Conservation (phyloP, 1,284 basidiomycete species). For the Pyrrhoderma lamaoense region DNA sequence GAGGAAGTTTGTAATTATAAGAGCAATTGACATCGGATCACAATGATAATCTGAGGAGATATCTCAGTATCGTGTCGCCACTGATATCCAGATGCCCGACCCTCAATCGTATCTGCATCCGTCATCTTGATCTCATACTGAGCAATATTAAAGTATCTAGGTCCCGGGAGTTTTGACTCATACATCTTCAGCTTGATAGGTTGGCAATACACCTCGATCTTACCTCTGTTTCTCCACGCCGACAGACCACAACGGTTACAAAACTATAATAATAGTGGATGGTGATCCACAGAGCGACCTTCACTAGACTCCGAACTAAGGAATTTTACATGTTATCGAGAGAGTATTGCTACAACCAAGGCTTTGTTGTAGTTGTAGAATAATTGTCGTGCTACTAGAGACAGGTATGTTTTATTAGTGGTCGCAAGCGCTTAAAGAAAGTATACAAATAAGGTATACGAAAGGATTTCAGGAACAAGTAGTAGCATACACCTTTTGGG, state of each 20-base stretch:
- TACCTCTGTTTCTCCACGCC: slow-evolving; percentile 39
- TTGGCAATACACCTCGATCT: slow-evolving; percentile 38
- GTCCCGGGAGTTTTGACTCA: slow-evolving; percentile 29
- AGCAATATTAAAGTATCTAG: slow-evolving; percentile 34
- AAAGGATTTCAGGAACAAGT: no score
- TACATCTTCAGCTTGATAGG: slow-evolving; percentile 31
- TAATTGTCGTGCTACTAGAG: no score
- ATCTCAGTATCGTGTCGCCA: slow-evolving; percentile 31
- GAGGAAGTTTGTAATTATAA: slow-evolving; percentile 39
- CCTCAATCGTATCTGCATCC: slow-evolving; percentile 34
- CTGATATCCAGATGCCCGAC: slow-evolving; percentile 30
- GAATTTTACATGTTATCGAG: no score
- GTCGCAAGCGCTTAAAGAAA: no score
- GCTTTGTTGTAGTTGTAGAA: no score
- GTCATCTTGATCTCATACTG: slow-evolving; percentile 36
- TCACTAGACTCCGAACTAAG: no score
- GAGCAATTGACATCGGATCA: slow-evolving; percentile 41
- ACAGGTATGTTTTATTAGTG: no score
- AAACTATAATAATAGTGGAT: slow-evolving; percentile 39
- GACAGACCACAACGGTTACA: slow-evolving; percentile 37
- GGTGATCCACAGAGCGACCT: slow-evolving; percentile 31
- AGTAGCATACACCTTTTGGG: no score
- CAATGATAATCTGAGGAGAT: slow-evolving; percentile 32
- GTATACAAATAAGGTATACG: no score
- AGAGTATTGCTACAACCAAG: no score